phyloP scores from a whole-genome alignment of 176 grass and related monocot genomes.

The Aechmea fasciata region DNA sequence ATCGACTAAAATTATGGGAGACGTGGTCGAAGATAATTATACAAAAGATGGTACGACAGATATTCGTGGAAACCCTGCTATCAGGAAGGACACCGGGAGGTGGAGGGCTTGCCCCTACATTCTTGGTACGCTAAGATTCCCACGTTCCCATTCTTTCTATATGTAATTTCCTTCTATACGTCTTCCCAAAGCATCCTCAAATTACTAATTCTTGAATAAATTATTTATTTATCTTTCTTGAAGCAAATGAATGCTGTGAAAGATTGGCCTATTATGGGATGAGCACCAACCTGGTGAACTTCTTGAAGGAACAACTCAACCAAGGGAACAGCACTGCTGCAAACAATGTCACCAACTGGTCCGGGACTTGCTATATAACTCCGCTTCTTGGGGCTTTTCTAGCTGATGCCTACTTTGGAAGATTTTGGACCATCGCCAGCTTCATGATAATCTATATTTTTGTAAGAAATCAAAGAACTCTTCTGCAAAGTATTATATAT shows the following conservation, averaged over 20 bases:
- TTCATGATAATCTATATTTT: conserved; percentile 85
- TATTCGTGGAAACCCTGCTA: conserved; percentile 50
- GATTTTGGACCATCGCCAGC: conserved; percentile 61
- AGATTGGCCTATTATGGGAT: conserved; percentile 77
- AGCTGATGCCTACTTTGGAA: conserved; percentile 71
- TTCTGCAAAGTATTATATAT: no score
- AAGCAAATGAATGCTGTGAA: conserved; percentile 85
- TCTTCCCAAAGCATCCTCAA: not conserved
- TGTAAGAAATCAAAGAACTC: conserved; percentile 21
- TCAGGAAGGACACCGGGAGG: conserved; percentile 54
- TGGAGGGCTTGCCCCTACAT: conserved; percentile 83
- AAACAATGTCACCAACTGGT: conserved; percentile 77
- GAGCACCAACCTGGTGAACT: conserved; percentile 86
- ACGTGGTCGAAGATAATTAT: conserved; percentile 32
- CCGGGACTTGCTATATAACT: conserved; percentile 65
- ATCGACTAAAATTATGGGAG: conserved; percentile 30
- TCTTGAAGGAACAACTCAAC: conserved; percentile 45
- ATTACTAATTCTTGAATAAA: not conserved
- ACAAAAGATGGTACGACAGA: conserved; percentile 79
- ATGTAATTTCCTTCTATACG: not conserved
- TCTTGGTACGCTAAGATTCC: conserved; percentile 37
- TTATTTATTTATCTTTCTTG: not conserved
- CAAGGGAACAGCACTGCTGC: conserved; percentile 31
- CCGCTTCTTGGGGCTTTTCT: conserved; percentile 68
- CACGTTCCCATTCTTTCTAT: not conserved